Percentiles rank a stretch among this genome's conserved stretches.
phyloP scores from a whole-genome alignment of 495 filamentous ascomycete genomes.

The Neurospora sp. region DNA sequence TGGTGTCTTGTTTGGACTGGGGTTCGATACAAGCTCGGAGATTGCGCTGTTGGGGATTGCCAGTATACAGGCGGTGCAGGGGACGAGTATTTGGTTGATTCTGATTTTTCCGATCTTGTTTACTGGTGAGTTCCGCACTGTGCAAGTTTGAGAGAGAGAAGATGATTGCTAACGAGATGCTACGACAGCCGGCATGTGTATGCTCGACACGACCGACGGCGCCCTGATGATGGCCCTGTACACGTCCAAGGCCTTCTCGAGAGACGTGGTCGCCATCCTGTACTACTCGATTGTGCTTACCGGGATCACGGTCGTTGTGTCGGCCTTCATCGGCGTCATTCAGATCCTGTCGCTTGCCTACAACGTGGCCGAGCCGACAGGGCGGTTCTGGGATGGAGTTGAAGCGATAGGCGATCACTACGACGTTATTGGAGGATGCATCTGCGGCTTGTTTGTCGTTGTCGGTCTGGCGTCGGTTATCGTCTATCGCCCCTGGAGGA shows the following conservation, averaged over 20 bases:
- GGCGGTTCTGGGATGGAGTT: conserved; percentile 82
- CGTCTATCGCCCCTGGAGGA: conserved; percentile 68
- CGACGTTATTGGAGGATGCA: conserved; percentile 75
- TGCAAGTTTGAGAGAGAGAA: neutral
- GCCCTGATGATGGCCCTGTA: conserved; percentile 94
- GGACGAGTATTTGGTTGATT: conserved; percentile 89
- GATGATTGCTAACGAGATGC: conserved; percentile 3
- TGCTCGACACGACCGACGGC: conserved; percentile 82
- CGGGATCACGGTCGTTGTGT: conserved; percentile 75
- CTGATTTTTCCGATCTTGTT: conserved; percentile 87
- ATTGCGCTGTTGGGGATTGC: conserved; percentile 87
- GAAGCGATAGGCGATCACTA: conserved; percentile 65
- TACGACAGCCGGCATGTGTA: conserved; percentile 68
- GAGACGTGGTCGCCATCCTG: conserved; percentile 74
- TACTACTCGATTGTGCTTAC: conserved; percentile 94
- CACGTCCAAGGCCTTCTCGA: conserved; percentile 59
- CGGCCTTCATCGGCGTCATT: conserved; percentile 73
- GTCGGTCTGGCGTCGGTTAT: conserved; percentile 62
- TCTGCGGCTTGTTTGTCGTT: conserved; percentile 74
- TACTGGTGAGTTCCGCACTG: conserved; percentile 47
- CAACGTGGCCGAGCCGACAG: conserved; percentile 61
- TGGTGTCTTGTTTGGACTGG: conserved; percentile 82
- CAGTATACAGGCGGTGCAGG: conserved; percentile 70
- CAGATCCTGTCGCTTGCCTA: conserved; percentile 70
- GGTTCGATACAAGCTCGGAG: conserved; percentile 93